Evolutionary conservation across 257 asterid genomes (phyloP).

Genomic region (Catharanthus roseus): DNA sequence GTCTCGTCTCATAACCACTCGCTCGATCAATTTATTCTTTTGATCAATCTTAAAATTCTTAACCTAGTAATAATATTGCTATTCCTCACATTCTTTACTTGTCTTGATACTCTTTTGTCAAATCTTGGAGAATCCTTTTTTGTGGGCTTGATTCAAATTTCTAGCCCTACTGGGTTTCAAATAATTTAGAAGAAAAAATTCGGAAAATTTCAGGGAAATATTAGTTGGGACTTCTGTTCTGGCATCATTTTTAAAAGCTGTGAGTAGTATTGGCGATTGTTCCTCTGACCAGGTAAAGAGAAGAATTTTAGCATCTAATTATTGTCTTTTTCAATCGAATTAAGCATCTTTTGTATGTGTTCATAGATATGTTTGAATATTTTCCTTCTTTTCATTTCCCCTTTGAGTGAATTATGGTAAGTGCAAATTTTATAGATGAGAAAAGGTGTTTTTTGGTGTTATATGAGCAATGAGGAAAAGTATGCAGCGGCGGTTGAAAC

Average conservation of each 20-base stretch:
- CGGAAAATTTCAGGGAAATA: neutral
- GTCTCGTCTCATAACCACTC: conserved; percentile 3
- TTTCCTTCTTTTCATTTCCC: too few species aligned
- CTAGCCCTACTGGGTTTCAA: neutral
- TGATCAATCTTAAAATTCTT: neutral
- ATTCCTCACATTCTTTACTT: neutral
- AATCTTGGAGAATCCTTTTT: neutral
- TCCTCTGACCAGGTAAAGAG: conserved; percentile 12
- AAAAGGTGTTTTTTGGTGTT: neutral
- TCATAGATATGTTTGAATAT: neutral
- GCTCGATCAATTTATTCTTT: neutral
- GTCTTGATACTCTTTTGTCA: neutral
- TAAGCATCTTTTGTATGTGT: neutral
- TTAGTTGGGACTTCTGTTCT: conserved; percentile 4
- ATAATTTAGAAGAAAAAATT: neutral
- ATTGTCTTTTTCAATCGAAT: neutral
- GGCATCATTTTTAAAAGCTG: neutral
- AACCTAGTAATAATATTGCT: too few species aligned
- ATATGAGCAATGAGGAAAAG: neutral
- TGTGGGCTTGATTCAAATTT: conserved; percentile 8
- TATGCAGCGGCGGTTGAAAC: too few species aligned
- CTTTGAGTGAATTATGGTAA: neutral
- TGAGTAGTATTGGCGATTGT: neutral
- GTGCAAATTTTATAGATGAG: neutral
- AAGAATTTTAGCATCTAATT: too few species aligned